Percentiles rank a stretch among this genome's conserved stretches.
These are phyloP conservation scores for Cordyceps fumosorosea DNA, from an alignment of 2,329 filamentous ascomycete genomes.

Conservation along the genomic window DNA sequence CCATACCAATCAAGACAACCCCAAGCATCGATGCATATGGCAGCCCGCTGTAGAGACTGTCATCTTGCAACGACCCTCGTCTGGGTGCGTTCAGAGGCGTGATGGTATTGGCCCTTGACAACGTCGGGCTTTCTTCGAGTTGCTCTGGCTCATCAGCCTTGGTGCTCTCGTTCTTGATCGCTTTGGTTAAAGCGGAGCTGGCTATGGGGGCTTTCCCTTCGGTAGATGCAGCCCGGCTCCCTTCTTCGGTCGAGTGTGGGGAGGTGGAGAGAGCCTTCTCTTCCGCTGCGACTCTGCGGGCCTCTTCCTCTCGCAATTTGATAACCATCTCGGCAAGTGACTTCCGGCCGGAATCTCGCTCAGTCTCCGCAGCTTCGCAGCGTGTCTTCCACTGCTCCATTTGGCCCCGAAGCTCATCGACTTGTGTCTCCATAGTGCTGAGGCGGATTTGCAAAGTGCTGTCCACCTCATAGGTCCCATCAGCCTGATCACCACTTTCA, in stretches of 20 bases:
- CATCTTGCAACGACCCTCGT: constrained; percentile 36
- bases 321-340: constrained; percentile 83
- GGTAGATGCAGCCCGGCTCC: constrained; percentile 13
- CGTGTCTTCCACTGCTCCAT: constrained; percentile 71
- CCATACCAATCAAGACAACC: constrained; percentile 74
- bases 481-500: constrained; percentile 33
- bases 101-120: constrained; percentile 44
- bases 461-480: constrained; percentile 31
- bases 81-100: constrained; percentile 36
- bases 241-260: constrained; percentile 17
- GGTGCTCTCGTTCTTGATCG: not conserved
- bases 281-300: constrained; percentile 37
- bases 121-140: constrained; percentile 32
- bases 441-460: constrained; percentile 55
- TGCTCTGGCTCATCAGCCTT: constrained; percentile 24
- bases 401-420: constrained; percentile 73
- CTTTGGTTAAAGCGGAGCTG: not conserved
- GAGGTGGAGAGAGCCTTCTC: constrained; percentile 35
- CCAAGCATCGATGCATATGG: constrained; percentile 79
- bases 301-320: constrained; percentile 65
- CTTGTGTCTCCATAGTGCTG: constrained; percentile 70
- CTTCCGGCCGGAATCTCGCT: constrained; percentile 64
- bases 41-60: constrained; percentile 45
- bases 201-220: not conserved
- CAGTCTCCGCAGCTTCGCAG: constrained; percentile 74